phyloP scores from a whole-genome alignment of 208 protist genomes.

The Acanthamoeba healyi region DNA sequence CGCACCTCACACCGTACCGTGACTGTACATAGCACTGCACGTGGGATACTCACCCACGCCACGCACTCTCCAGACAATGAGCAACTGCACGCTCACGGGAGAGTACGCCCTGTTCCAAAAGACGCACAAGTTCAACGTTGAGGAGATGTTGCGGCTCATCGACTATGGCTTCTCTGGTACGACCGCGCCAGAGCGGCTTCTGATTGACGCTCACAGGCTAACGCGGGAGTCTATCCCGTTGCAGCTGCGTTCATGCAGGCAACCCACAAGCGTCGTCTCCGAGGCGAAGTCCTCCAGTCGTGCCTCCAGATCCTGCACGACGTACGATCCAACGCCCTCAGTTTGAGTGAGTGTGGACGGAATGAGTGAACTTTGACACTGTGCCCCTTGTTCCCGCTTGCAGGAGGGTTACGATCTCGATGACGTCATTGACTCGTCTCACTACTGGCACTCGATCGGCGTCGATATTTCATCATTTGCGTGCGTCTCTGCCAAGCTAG shows the following conservation, averaged over 20 bases:
- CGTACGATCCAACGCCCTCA: not conserved
- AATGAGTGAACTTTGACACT: no score
- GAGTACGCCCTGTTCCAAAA: slow-evolving; percentile 85
- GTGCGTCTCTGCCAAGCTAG: no score
- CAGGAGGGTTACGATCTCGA: slow-evolving; percentile 43
- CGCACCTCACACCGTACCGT: no score
- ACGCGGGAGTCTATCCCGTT: no score
- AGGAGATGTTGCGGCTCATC: slow-evolving; percentile 86
- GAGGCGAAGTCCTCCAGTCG: slow-evolving; percentile 26
- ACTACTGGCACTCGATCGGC: slow-evolving; percentile 73
- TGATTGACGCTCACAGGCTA: no score
- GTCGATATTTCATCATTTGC: slow-evolving; percentile 54
- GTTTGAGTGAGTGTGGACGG: no score
- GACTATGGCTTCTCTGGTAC: slow-evolving; percentile 73
- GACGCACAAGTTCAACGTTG: slow-evolving; percentile 81
- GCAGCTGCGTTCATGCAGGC: slow-evolving; percentile 69
- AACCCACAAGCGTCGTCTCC: slow-evolving; percentile 65
- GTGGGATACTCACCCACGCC: no score
- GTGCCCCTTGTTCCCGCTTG: no score
- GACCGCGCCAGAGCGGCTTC: no score
- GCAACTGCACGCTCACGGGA: slow-evolving; percentile 79
- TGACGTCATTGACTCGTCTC: slow-evolving; percentile 44
- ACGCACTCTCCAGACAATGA: slow-evolving; percentile 85
- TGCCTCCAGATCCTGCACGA: slow-evolving; percentile 8
- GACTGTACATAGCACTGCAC: no score